Evolutionary conservation across 257 asterid genomes (phyloP).

Genomic region (Scutellaria galericulata): DNA sequence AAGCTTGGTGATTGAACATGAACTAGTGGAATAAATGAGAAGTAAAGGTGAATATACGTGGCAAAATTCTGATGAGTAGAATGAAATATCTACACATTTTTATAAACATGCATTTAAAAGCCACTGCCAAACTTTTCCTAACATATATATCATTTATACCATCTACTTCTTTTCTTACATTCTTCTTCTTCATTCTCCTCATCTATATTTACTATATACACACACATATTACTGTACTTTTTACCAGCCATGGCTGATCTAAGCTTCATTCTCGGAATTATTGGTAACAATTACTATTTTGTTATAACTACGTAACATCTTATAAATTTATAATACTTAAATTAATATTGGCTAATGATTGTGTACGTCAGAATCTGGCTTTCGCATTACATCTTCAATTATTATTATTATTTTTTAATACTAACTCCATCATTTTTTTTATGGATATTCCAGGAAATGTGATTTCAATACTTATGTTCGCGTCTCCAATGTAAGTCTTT

Average conservation of each 20-base stretch:
- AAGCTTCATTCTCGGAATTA: constrained; percentile 54
- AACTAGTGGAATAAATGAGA: neutral
- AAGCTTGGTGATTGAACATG: neutral
- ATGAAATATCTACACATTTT: neutral
- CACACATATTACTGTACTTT: neutral
- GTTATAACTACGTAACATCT: too few species aligned
- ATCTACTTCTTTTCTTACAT: neutral
- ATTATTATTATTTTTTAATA: too few species aligned
- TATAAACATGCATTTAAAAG: constrained; percentile 18
- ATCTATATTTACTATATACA: neutral
- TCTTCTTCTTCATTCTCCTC: neutral
- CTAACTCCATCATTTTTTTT: too few species aligned
- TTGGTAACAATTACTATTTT: constrained; percentile 35
- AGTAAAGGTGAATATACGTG: constrained; percentile 15
- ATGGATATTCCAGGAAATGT: constrained; percentile 49
- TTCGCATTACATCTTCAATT: too few species aligned
- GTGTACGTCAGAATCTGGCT: too few species aligned
- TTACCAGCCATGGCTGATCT: constrained; percentile 40
- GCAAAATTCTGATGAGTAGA: constrained; percentile 22
- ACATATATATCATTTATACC: neutral
- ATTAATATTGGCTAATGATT: too few species aligned
- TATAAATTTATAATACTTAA: too few species aligned
- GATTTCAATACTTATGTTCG: constrained; percentile 56
- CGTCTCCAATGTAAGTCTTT: constrained; percentile 58
- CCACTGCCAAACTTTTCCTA: constrained; percentile 2